Conservation (phyloP, 371 early-diverging fungal species). For the Phascolomyces articulosus region DNA sequence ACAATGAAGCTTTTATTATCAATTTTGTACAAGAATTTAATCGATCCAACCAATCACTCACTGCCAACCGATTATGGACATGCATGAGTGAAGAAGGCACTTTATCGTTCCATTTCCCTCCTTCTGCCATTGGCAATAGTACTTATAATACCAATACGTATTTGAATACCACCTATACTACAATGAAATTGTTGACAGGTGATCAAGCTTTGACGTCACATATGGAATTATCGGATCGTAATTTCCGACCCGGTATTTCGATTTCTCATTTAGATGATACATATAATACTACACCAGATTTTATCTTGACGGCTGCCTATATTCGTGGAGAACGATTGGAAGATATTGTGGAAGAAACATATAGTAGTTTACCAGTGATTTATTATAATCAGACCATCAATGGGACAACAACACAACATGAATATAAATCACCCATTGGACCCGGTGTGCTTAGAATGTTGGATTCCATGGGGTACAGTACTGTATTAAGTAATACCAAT, state of each 20-base stretch:
- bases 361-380: slow-evolving; percentile 28
- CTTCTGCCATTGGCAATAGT: slow-evolving; percentile 30
- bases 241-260: slow-evolving; percentile 42
- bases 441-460: slow-evolving; percentile 49
- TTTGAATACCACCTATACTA: slow-evolving; percentile 33
- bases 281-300: slow-evolving; percentile 41
- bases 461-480: slow-evolving; percentile 50
- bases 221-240: slow-evolving; percentile 21
- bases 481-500: slow-evolving; percentile 39
- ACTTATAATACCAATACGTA: slow-evolving; percentile 35
- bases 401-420: slow-evolving; percentile 17
- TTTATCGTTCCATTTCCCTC: slow-evolving; percentile 34
- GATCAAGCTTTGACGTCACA: slow-evolving; percentile 21
- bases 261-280: slow-evolving; percentile 44
- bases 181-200: slow-evolving; percentile 43
- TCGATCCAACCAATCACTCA: slow-evolving; percentile 30
- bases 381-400: slow-evolving; percentile 23
- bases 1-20: slow-evolving; percentile 41
- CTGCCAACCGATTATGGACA: slow-evolving; percentile 37
- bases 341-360: slow-evolving; percentile 27
- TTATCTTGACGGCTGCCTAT: slow-evolving; percentile 38
- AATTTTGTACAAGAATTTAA: slow-evolving; percentile 44
- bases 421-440: slow-evolving; percentile 45
- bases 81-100: slow-evolving; percentile 34
- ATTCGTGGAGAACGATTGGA: slow-evolving; percentile 32